phyloP scores from a whole-genome alignment of 495 filamentous ascomycete species.

The Staphylotrichum tortipilum region DNA sequence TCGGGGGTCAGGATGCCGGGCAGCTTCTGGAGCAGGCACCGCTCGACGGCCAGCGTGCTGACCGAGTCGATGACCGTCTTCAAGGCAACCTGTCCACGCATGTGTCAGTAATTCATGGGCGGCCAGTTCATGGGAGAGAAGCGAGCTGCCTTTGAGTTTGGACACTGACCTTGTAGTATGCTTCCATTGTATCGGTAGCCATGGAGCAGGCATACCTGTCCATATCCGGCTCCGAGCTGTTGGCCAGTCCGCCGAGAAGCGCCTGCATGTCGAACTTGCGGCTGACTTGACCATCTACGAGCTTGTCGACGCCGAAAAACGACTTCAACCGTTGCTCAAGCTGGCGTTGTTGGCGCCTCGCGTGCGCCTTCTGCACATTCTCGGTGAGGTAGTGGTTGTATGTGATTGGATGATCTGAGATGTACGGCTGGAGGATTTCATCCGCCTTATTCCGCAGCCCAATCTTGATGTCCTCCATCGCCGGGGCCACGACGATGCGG shows the following conservation, averaged over 20 bases:
- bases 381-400: conserved; percentile 8
- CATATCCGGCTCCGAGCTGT: conserved; percentile 3
- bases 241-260: not conserved
- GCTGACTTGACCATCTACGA: not conserved
- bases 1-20: conserved; percentile 1
- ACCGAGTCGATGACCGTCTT: conserved; percentile 1
- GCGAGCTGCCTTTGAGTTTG: too few species aligned
- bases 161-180: conserved; percentile 10
- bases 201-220: conserved; percentile 6
- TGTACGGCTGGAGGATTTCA: not conserved
- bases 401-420: conserved; percentile 1
- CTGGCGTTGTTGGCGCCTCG: not conserved
- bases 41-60: conserved; percentile 6
- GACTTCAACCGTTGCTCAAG: not conserved
- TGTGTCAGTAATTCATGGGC: not conserved
- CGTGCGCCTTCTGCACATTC: conserved; percentile 6
- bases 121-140: too few species aligned
- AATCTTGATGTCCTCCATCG: not conserved
- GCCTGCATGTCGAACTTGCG: not conserved
- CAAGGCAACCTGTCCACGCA: not conserved
- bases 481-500: not conserved
- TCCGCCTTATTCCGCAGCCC: not conserved
- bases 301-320: not conserved
- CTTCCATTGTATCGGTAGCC: conserved; percentile 6
- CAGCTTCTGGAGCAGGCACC: not conserved